Evolutionary conservation across 2,329 filamentous ascomycete genomes (phyloP), one percentile per base, ranked within the genome.

Genomic region (Phyllosticta paracitricarpa): DNA sequence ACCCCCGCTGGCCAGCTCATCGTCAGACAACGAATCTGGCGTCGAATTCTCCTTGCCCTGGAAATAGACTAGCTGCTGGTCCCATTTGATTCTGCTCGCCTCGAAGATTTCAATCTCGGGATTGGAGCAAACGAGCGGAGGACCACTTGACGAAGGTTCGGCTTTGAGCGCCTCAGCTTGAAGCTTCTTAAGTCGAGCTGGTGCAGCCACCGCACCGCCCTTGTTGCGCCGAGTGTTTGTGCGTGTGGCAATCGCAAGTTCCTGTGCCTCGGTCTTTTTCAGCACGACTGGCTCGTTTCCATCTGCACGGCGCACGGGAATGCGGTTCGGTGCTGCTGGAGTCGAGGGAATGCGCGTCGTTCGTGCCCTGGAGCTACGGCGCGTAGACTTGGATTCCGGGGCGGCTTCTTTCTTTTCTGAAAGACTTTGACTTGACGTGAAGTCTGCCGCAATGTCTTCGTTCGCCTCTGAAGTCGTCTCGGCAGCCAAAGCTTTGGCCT

Each of bases 151-250:
- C 48, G 56, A 54, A 58, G 61, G 12, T 52, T 63, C 19, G 9
- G 58, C n/a, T 26, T 22, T 65, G 52, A 56, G 35, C 7, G 64
- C 63, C 7, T 76, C 75, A 10, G 68, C 67, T 9, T 69, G 68
- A 9, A 81, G 68, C 61, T 77, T 77, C 25, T 73, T 68, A 10
- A 82, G 68, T 33, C 76, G 72, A 8, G 76, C 65, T n/a, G 67
- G 70, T 54, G 79, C 78, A 58, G 75, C 68, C 25, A 80, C 64
- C 17, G 75, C 72, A 25, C 74, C 75, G 54, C 75, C 75, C 62
- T 81, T 81, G 68, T 82, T 82, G 67, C 77, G 78, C 51, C 76
- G 72, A 8, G 79, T 82, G 65, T 82, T 82, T 57, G 69, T 70
- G 35, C 75, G 72, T 1, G 79, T 81, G 17, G 75, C 59, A 10